Percentiles rank a stretch among this genome's conserved stretches.
These are phyloP conservation scores for Paramyrothecium roridum DNA, from an alignment of 2,329 filamentous ascomycete genomes.

Conservation along the genomic window DNA sequence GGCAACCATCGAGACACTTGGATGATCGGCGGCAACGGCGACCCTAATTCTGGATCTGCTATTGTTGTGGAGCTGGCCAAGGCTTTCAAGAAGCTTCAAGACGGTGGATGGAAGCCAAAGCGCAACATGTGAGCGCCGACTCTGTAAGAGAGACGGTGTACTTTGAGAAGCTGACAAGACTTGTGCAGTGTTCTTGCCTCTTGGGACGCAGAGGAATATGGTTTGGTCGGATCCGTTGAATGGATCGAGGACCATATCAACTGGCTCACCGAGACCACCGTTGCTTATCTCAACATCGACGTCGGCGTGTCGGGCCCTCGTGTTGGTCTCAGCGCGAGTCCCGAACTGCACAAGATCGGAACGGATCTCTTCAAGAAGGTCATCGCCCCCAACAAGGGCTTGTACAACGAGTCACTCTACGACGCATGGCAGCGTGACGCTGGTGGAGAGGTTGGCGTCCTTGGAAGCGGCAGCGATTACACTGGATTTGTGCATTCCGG, in stretches of 20 bases:
- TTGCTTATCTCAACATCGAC: conserved; percentile 81
- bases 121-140: conserved; percentile 48
- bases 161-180: background rate
- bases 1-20: conserved; percentile 83
- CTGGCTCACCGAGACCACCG: conserved; percentile 68
- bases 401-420: conserved; percentile 34
- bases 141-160: too few species aligned
- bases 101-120: conserved; percentile 75
- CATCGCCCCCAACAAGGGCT: conserved; percentile 57
- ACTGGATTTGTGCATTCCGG: conserved; percentile 61
- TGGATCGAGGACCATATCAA: conserved; percentile 82
- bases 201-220: conserved; percentile 77
- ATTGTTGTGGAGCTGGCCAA: conserved; percentile 72
- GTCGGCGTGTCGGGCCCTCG: conserved; percentile 58
- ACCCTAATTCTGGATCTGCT: conserved; percentile 79
- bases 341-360: conserved; percentile 64
- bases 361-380: conserved; percentile 59
- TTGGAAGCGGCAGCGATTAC: conserved; percentile 67
- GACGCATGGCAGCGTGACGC: conserved; percentile 35
- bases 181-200: conserved; percentile 63
- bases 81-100: conserved; percentile 66
- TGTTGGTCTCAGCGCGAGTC: conserved; percentile 58
- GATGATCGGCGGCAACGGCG: conserved; percentile 80
- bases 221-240: conserved; percentile 75
- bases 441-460: conserved; percentile 39